Base-by-base conservation (phyloP, 2,329 filamentous ascomycete genomes). In the Alternaria triticimaculans region DNA sequence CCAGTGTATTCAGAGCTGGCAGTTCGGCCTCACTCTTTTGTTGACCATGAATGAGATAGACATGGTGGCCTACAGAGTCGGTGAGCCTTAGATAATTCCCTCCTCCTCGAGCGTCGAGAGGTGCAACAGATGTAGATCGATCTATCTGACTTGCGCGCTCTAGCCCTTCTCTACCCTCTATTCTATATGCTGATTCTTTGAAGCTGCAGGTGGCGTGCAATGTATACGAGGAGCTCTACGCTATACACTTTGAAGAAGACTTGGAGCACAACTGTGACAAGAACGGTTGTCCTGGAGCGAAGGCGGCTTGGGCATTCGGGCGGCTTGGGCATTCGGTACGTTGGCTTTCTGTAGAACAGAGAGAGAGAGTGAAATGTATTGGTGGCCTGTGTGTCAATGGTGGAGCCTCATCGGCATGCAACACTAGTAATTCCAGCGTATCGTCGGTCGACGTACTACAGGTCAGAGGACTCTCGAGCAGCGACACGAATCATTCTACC, bases 201-300 rank as follows among this genome's bases (percentile, higher is more conserved):
- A 41, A 41, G 3, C 37, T 41, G 37, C 37, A 23, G 23, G 23
- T 25, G 25, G 2, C 37, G 37, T 41, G 37, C 37, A 3, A 41
- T 41, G 37, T 41, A 41, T 41, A 41, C 37, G 3, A 41, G 3
- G n/a, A 3, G 37, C 37, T 41, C 37, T 3, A 41, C 37, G 37
- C 37, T 3, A 41, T 41, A 41, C 37, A 2, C 87, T 23, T 86
- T 82, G 71, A 85, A 88, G 76, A 85, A 89, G 26, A 86, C 21
- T 21, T 71, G 53, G 18, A 61, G 18, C 11, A 15, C 14, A 56
- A 46, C 15, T 57, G 53, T 20, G 59, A 62, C 4, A n/a, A 51
- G n/a, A 12, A 21, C 12, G 30, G 23, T 30, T 18, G 25, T 20
- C 46, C 25, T 10, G n/a, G 12, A 30, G 46, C 25, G 18, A 50